Conservation (phyloP, 345 rosid genomes). For the Salix viminalis region DNA sequence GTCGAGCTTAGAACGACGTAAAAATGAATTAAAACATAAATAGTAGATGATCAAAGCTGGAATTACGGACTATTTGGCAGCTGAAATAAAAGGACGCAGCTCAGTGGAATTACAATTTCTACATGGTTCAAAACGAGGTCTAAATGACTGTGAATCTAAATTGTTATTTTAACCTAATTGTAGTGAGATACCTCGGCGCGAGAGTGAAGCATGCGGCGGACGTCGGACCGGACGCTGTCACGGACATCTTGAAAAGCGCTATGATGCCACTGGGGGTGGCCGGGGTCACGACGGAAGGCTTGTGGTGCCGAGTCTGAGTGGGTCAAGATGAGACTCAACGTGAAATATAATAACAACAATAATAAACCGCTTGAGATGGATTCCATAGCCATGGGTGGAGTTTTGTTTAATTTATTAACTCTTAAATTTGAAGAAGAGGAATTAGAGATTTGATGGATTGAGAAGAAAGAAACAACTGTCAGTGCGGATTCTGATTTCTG, state of each 20-base stretch:
- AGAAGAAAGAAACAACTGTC: neutral
- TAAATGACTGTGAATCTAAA: neutral
- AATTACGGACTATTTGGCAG: neutral
- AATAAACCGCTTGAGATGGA: neutral
- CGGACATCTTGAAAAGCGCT: slow-evolving; percentile 92
- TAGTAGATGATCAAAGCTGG: neutral
- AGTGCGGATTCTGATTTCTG: no score
- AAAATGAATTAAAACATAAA: neutral
- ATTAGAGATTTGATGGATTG: neutral
- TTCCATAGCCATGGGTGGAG: neutral
- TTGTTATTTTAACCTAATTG: neutral
- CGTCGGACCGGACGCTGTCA: slow-evolving; percentile 81
- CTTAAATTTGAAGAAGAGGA: neutral
- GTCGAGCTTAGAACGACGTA: no score
- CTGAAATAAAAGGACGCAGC: neutral
- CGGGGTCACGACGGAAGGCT: slow-evolving; percentile 87
- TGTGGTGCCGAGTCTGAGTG: slow-evolving; percentile 42
- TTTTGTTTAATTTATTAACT: neutral
- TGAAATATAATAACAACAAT: neutral
- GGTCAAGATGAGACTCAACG: slow-evolving; percentile 9
- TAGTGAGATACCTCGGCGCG: slow-evolving; percentile 72
- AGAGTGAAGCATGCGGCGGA: slow-evolving; percentile 89
- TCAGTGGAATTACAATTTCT: neutral
- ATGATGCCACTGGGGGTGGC: slow-evolving; percentile 97
- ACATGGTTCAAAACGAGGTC: neutral